Evolutionary conservation across 2,329 filamentous ascomycete species (phyloP).

Genomic region (Diaporthe eres): DNA sequence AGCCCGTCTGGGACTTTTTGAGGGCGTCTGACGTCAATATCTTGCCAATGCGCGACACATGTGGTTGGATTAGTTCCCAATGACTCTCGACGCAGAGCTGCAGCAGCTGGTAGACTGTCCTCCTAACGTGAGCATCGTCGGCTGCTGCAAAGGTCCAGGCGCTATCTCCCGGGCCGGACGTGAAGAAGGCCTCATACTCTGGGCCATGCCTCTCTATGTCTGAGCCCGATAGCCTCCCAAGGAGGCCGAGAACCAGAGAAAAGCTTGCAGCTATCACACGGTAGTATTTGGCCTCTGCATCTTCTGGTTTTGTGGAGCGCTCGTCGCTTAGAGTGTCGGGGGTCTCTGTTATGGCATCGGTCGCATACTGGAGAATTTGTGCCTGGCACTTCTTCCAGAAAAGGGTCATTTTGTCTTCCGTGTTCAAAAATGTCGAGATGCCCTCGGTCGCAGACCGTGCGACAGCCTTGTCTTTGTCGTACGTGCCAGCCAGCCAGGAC

Average conservation of each 20-base stretch:
- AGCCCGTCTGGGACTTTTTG: slow-evolving; percentile 79
- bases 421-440: slow-evolving; percentile 80
- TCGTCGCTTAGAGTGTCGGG: slow-evolving; percentile 89
- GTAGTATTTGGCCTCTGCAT: slow-evolving; percentile 87
- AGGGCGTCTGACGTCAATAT: slow-evolving; percentile 81
- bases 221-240: slow-evolving; percentile 61
- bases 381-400: slow-evolving; percentile 88
- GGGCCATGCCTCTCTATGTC: slow-evolving; percentile 73
- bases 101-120: slow-evolving; percentile 66
- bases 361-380: slow-evolving; percentile 86
- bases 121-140: slow-evolving; percentile 68
- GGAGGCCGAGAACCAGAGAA: slow-evolving; percentile 67
- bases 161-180: slow-evolving; percentile 63
- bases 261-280: slow-evolving; percentile 75
- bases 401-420: slow-evolving; percentile 81
- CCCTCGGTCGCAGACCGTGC: slow-evolving; percentile 84
- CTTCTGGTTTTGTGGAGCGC: slow-evolving; percentile 84
- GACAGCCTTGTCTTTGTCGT: slow-evolving; percentile 86
- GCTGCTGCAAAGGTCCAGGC: slow-evolving; percentile 78
- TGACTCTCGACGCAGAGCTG: slow-evolving; percentile 62
- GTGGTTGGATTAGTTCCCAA: slow-evolving; percentile 61
- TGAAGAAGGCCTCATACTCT: slow-evolving; percentile 77
- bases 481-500: slow-evolving; percentile 91
- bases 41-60: slow-evolving; percentile 66
- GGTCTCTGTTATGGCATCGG: slow-evolving; percentile 85